These are phyloP conservation scores for Nakazawaea sp. DNA, from an alignment of 805 yeast species.

Conservation along the genomic window DNA sequence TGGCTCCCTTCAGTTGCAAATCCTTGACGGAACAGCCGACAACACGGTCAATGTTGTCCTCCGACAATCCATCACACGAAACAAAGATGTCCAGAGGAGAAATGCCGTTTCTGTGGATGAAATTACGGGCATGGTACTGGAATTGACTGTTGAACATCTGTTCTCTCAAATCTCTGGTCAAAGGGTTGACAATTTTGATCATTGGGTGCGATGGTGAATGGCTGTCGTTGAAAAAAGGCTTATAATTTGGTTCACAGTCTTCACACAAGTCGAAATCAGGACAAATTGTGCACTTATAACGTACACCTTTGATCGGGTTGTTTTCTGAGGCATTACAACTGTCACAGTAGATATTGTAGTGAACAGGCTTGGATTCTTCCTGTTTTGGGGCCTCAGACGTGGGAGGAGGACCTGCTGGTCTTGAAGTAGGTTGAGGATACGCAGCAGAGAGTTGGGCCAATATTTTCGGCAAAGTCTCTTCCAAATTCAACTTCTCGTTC, in stretches of 20 bases:
- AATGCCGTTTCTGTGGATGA: conserved; percentile 3
- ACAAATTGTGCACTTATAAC: conserved; percentile 48
- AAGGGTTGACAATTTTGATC: conserved; percentile 17
- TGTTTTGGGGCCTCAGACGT: neutral
- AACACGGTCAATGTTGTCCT: neutral
- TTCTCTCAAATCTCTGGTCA: neutral
- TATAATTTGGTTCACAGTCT: conserved; percentile 31
- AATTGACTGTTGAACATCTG: neutral
- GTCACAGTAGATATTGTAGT: conserved; percentile 22
- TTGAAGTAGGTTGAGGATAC: too few species aligned
- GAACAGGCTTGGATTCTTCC: conserved; percentile 11
- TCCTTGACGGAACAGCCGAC: conserved; percentile 2
- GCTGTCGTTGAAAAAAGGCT: too few species aligned
- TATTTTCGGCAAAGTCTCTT: neutral
- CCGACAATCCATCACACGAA: conserved; percentile 1
- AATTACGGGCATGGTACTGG: neutral
- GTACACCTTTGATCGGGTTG: conserved; percentile 33
- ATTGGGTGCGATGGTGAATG: conserved; percentile 21
- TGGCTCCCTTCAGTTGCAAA: conserved; percentile 3
- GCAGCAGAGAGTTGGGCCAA: too few species aligned
- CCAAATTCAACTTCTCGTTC: neutral
- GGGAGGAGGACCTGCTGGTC: too few species aligned
- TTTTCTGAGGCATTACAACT: conserved; percentile 17
- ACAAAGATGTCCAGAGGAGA: neutral
- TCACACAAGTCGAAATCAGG: conserved; percentile 47